phyloP scores from a whole-genome alignment of 208 protist genomes.

The Crithidia thermophila region DNA sequence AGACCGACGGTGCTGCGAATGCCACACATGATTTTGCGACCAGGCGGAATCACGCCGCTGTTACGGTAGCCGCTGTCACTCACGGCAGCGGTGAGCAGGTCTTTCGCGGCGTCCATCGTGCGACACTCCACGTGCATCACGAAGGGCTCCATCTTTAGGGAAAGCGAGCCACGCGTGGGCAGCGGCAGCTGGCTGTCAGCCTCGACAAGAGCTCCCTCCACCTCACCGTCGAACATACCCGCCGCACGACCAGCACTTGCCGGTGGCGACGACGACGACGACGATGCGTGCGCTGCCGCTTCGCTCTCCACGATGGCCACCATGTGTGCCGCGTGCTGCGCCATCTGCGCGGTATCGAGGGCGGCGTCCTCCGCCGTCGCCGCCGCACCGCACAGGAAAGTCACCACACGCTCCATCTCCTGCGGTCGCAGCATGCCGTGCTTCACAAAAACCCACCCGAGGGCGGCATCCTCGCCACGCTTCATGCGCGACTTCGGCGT shows the following conservation, averaged over 20 bases:
- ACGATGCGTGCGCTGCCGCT: not conserved
- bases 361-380: conserved; percentile 16
- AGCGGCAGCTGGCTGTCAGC: conserved; percentile 6
- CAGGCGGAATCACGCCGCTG: conserved; percentile 84
- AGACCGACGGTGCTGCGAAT: conserved; percentile 72
- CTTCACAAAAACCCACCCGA: conserved; percentile 86
- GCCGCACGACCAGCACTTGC: too few species aligned
- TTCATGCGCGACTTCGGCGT: conserved; percentile 41
- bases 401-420: conserved; percentile 63
- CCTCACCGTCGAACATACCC: conserved; percentile 44
- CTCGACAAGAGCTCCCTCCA: conserved; percentile 57
- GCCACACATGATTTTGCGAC: conserved; percentile 76
- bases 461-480: conserved; percentile 63
- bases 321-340: conserved; percentile 24
- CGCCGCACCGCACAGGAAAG: conserved; percentile 55
- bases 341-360: conserved; percentile 31
- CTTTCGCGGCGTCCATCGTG: conserved; percentile 76
- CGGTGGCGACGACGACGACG: not conserved
- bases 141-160: conserved; percentile 89
- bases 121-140: conserved; percentile 90
- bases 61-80: conserved; percentile 85
- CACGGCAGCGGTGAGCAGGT: conserved; percentile 64
- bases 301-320: conserved; percentile 4
- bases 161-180: conserved; percentile 54
- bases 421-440: conserved; percentile 66